Percentiles rank a stretch among this genome's conserved stretches.
phyloP scores from a whole-genome alignment of 148 eudicot species.

The Cornus controversa region DNA sequence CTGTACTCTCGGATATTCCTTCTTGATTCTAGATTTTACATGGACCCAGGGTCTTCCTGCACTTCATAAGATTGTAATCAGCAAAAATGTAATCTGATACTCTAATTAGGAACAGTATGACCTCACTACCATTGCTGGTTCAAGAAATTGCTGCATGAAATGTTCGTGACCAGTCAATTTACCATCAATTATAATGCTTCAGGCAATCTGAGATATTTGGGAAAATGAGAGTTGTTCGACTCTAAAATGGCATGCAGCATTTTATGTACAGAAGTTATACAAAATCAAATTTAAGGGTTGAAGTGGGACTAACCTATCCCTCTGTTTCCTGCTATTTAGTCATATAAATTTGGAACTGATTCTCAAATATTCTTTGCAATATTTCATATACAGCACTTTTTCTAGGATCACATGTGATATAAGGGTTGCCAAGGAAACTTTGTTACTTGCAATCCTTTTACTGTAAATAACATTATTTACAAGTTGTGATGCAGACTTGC shows the following conservation, averaged over 20 bases:
- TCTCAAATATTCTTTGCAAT: too few relatives aligned
- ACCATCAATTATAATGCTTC: background rate
- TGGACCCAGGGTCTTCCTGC: constrained; percentile 73
- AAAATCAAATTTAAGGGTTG: background rate
- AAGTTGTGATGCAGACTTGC: constrained; percentile 34
- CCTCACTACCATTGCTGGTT: background rate
- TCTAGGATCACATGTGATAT: too few relatives aligned
- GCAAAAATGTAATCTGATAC: background rate
- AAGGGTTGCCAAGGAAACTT: background rate
- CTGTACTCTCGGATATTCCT: constrained; percentile 71
- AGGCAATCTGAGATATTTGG: background rate
- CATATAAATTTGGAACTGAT: too few relatives aligned
- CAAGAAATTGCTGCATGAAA: background rate
- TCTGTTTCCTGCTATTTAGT: background rate
- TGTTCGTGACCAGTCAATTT: background rate
- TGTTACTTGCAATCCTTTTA: background rate
- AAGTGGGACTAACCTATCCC: background rate
- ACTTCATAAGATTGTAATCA: constrained; percentile 9
- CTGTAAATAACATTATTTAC: background rate
- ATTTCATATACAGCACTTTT: too few relatives aligned
- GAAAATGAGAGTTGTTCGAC: background rate
- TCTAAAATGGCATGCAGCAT: background rate
- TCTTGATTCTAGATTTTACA: constrained; percentile 60
- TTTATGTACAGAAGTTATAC: background rate
- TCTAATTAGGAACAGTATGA: background rate